These are phyloP conservation scores for Exophiala sp. DNA, from an alignment of 2,329 filamentous ascomycete species.

Conservation along the genomic window DNA sequence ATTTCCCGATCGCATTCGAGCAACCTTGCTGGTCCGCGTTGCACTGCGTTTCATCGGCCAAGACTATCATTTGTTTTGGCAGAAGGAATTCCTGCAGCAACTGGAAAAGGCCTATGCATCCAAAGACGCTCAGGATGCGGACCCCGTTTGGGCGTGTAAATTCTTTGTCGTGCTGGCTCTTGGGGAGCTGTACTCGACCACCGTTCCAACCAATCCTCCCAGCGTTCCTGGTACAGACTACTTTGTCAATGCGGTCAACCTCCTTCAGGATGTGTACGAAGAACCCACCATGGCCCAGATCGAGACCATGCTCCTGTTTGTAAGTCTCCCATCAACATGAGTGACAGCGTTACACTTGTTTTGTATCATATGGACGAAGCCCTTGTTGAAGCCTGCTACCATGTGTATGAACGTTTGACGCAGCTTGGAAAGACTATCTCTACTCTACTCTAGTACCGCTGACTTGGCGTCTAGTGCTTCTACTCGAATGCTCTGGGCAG, in stretches of 20 bases:
- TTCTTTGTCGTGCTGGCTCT: constrained; percentile 25
- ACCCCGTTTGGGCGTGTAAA: constrained; percentile 19
- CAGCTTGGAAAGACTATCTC: no score
- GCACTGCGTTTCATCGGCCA: constrained; percentile 23
- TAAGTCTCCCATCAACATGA: background rate
- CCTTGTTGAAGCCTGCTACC: no score
- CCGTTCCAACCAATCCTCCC: background rate
- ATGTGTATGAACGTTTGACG: no score
- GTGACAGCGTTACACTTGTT: no score
- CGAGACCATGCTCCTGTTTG: constrained; percentile 1
- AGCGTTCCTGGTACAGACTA: background rate
- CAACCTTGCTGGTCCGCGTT: constrained; percentile 22
- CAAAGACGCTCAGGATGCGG: constrained; percentile 7
- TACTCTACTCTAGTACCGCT: background rate
- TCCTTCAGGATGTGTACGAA: background rate
- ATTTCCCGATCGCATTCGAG: constrained; percentile 21
- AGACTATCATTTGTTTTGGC: constrained; percentile 24
- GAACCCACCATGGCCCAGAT: background rate
- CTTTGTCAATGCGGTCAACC: background rate
- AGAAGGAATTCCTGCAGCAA: constrained; percentile 20
- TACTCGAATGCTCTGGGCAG: constrained; percentile 2
- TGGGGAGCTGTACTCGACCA: constrained; percentile 22
- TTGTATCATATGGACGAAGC: no score
- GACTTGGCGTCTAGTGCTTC: background rate
- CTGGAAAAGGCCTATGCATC: constrained; percentile 17